phyloP scores from a whole-genome alignment of 2,329 filamentous ascomycete genomes.

The Monosporascus sp. region DNA sequence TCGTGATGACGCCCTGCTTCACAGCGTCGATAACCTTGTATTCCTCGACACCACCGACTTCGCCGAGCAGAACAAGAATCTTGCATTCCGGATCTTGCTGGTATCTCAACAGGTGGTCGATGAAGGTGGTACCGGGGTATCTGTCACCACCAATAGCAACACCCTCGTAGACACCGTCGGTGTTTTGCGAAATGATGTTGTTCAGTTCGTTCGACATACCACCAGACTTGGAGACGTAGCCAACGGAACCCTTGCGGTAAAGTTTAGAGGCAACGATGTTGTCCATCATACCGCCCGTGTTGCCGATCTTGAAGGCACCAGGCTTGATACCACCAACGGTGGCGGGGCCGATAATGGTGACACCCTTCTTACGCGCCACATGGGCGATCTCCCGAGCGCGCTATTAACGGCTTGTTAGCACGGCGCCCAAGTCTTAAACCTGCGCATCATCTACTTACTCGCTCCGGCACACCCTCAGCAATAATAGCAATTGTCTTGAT shows the following conservation, averaged over 20 bases:
- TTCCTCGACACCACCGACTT: conserved; percentile 98
- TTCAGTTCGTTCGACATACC: conserved; percentile 99
- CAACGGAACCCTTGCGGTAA: conserved; percentile 97
- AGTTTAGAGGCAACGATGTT: conserved; percentile 99
- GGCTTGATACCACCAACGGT: conserved; percentile 99
- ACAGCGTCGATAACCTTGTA: conserved; percentile 99
- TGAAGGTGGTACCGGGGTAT: conserved; percentile 98
- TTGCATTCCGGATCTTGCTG: conserved; percentile 97
- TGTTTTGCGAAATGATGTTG: conserved; percentile 97
- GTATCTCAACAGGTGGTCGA: conserved; percentile 96
- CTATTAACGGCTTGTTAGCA: conserved; percentile 35
- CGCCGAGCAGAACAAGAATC: conserved; percentile 90
- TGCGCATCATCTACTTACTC: conserved; percentile 54
- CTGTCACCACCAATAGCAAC: conserved; percentile 98
- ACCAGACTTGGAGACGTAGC: conserved; percentile 99
- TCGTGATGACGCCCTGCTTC: conserved; percentile 89
- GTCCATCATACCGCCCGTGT: conserved; percentile 99
- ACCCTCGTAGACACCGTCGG: conserved; percentile 98
- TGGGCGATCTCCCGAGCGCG: conserved; percentile 97
- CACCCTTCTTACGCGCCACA: conserved; percentile 94
- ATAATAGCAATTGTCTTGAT: conserved; percentile 99
- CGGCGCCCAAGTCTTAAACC: neutral
- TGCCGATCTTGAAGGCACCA: conserved; percentile 98
- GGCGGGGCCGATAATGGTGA: conserved; percentile 97
- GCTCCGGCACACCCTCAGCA: conserved; percentile 97